Conservation (phyloP, 1,284 basidiomycete species). For the Apiotrichum brassicae region DNA sequence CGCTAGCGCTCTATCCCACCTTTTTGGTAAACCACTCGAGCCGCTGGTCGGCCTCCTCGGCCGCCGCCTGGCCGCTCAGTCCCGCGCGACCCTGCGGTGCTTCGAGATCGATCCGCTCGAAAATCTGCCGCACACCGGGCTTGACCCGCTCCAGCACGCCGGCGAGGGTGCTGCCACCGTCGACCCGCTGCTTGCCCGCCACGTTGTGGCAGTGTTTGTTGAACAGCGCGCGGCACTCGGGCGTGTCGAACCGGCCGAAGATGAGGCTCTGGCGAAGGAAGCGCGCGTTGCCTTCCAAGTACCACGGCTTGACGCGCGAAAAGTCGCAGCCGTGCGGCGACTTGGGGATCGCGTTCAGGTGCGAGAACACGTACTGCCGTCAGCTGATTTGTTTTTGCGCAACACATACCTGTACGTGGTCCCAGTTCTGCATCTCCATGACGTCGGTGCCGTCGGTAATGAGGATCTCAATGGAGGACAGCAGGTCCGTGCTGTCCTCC, state of each 20-base stretch:
- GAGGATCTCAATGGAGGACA: constrained; percentile 89
- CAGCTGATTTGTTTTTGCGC: neutral
- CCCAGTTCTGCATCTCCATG: constrained; percentile 98
- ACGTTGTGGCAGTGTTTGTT: constrained; percentile 70
- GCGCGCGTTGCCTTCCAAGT: constrained; percentile 77
- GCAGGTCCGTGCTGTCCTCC: constrained; percentile 82
- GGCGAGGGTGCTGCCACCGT: constrained; percentile 52
- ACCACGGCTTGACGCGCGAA: constrained; percentile 95
- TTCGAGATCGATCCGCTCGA: constrained; percentile 39
- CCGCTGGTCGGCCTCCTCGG: constrained; percentile 77
- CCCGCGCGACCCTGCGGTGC: constrained; percentile 39
- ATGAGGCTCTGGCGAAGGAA: constrained; percentile 85
- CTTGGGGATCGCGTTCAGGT: constrained; percentile 82
- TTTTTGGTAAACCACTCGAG: constrained; percentile 82
- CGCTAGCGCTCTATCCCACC: constrained; percentile 49
- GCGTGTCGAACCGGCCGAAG: constrained; percentile 81
- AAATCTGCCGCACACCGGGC: constrained; percentile 69
- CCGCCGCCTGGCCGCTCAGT: constrained; percentile 51
- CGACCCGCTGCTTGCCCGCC: constrained; percentile 69
- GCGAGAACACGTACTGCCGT: constrained; percentile 70
- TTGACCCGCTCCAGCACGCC: constrained; percentile 62
- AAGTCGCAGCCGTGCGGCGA: constrained; percentile 92
- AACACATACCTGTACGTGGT: constrained; percentile 73
- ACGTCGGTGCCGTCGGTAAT: constrained; percentile 91
- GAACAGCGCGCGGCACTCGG: constrained; percentile 76